Evolutionary conservation across 768 basidiomycete species (phyloP).

Genomic region (Mrakia frigida): DNA sequence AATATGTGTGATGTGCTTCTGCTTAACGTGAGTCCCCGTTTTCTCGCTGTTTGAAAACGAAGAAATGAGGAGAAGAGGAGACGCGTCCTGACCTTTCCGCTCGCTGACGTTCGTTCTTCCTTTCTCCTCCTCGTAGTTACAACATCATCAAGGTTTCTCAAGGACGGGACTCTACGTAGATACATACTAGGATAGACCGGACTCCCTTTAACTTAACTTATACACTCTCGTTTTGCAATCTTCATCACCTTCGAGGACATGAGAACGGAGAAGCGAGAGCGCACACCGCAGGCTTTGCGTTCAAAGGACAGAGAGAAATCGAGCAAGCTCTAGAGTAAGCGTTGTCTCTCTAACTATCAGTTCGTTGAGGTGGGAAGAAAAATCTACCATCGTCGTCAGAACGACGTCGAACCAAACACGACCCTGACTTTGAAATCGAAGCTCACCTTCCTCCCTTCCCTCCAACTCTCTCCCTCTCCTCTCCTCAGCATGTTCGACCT

Average conservation of each 20-base stretch:
- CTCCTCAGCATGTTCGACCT: constrained; percentile 47
- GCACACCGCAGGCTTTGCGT: too few relatives aligned
- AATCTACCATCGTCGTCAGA: too few relatives aligned
- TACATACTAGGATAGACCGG: not conserved
- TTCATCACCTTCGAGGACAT: too few relatives aligned
- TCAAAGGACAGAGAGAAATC: too few relatives aligned
- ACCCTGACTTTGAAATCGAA: not conserved
- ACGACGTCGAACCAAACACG: too few relatives aligned
- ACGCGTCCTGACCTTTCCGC: not conserved
- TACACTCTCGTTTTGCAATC: not conserved
- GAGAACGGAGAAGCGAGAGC: too few relatives aligned
- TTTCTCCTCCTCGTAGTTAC: not conserved
- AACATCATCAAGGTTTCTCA: constrained; percentile 23
- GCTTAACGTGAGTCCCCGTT: constrained; percentile 40
- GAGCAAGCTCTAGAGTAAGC: too few relatives aligned
- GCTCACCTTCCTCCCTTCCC: constrained; percentile 5
- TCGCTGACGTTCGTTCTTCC: not conserved
- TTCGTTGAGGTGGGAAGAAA: too few relatives aligned
- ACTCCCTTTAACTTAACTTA: not conserved
- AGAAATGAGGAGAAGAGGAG: not conserved
- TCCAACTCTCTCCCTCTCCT: not conserved
- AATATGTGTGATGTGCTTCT: constrained; percentile 72
- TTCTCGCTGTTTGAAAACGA: not conserved
- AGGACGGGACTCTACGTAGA: not conserved
- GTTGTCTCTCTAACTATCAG: too few relatives aligned